These are phyloP conservation scores for Annulohypoxylon nitens DNA, from an alignment of 495 filamentous ascomycete species.

Conservation along the genomic window DNA sequence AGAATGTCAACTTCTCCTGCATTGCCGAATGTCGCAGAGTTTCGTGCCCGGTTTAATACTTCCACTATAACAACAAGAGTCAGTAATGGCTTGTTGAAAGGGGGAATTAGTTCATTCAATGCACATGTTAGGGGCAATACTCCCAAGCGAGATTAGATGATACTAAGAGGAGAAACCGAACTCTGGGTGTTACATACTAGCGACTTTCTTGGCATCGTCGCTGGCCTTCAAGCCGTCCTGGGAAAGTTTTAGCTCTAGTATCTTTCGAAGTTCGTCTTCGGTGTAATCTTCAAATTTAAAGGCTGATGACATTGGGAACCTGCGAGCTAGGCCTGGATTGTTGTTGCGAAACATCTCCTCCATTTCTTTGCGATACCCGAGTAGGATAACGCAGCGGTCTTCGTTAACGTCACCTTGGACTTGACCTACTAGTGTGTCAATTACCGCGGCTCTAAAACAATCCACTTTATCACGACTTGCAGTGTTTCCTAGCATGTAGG, in stretches of 20 bases:
- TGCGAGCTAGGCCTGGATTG: constrained; percentile 77
- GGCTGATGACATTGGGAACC: constrained; percentile 72
- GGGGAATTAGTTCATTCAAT: too few species aligned
- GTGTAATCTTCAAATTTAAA: constrained; percentile 80
- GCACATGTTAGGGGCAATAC: too few species aligned
- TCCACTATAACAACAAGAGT: not conserved
- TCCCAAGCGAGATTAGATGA: too few species aligned
- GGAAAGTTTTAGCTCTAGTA: constrained; percentile 69
- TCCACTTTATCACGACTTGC: constrained; percentile 56
- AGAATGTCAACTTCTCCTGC: constrained; percentile 73
- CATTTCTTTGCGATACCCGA: constrained; percentile 83
- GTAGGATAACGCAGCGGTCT: constrained; percentile 79
- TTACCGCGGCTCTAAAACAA: constrained; percentile 70
- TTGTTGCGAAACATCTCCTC: constrained; percentile 77
- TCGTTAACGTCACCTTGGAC: constrained; percentile 80
- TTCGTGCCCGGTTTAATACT: constrained; percentile 26
- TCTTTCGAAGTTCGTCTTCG: constrained; percentile 65
- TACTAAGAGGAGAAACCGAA: too few species aligned
- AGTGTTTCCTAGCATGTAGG: constrained; percentile 61
- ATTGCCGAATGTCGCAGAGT: constrained; percentile 63
- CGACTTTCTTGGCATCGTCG: constrained; percentile 1
- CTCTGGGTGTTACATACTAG: not conserved
- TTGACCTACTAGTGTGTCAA: constrained; percentile 81
- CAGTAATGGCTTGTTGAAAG: too few species aligned
- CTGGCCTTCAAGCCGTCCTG: constrained; percentile 54